phyloP scores from a whole-genome alignment of 2,329 filamentous ascomycete genomes.

The Lasiodiplodia citricola region DNA sequence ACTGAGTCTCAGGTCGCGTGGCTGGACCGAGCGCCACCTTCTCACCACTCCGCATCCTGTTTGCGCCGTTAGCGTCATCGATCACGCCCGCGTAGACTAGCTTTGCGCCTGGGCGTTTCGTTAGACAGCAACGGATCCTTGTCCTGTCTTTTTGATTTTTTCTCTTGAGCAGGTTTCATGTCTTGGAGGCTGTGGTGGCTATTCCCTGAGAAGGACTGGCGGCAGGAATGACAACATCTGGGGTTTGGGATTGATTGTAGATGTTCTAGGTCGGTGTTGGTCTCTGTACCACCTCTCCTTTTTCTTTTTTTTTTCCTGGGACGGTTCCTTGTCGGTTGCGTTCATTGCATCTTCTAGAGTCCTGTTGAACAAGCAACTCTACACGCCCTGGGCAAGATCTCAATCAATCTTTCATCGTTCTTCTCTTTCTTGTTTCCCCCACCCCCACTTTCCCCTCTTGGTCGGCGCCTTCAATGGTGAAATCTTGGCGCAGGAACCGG shows the following conservation, averaged over 20 bases:
- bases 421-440: not conserved
- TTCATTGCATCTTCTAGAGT: too few species aligned
- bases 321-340: not conserved
- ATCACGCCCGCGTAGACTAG: not conserved
- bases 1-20: not conserved
- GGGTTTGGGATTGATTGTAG: not conserved
- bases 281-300: not conserved
- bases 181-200: not conserved
- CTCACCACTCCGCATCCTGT: not conserved
- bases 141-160: too few species aligned
- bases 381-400: not conserved
- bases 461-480: not conserved
- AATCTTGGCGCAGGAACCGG: not conserved
- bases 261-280: not conserved
- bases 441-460: not conserved
- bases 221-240: not conserved
- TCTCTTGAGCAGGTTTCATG: too few species aligned
- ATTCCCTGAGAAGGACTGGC: not conserved
- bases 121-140: too few species aligned
- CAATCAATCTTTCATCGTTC: not conserved
- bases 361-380: not conserved
- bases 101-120: not conserved
- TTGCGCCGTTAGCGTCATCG: not conserved
- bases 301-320: not conserved
- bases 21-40: not conserved